Evolutionary conservation across 768 basidiomycete genomes (phyloP), one percentile per base, ranked within the genome.

Genomic region (Chalciporus piperatus): DNA sequence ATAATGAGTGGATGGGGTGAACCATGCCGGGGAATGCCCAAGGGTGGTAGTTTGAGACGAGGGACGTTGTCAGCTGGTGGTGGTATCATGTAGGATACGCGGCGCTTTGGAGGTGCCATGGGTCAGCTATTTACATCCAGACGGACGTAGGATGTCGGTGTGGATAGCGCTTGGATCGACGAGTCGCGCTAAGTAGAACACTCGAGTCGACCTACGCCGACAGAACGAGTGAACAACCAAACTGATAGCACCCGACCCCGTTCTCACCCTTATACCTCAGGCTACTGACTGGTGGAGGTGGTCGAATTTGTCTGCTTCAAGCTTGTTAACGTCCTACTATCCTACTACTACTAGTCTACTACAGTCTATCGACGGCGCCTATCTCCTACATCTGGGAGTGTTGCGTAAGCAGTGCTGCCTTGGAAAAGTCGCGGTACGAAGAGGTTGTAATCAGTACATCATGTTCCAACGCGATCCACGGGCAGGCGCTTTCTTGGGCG

Each of bases 391-490:
- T 7, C 25, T 25, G 27, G 27, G 27, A 27, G 27, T 27, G 3
- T 56, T 62, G 63, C 62, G 60, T 65, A 65, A 63, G 62, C 62
- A 52, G 6, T 11, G 11, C 30, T 11, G 13, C 30, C n/a, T 11
- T 27, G 3, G 27, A 27, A 27, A 27, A 27, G 27, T 27, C n/a
- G n/a, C 25, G 25, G 7, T 25, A 25, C 4, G 7, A 3, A 25
- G 3, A 25, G 25, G 3, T 25, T 25, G 25, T 25, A 25, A 25
- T 7, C 25, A 35, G 32, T 38, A 22, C 57, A 52, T 47, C 55
- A 92, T 93, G 82, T 93, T 90, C 68, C 89, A 91, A 83, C 85
- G 91, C 69, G 92, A 94, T 83, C 88, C 92, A 57, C 74, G 87
- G 64, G 90, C 89, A 59, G 94, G 93, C 44, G 89, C 90, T 17